Conservation (phyloP, 2,329 filamentous ascomycete species). For the Tolypocladium inflatum region DNA sequence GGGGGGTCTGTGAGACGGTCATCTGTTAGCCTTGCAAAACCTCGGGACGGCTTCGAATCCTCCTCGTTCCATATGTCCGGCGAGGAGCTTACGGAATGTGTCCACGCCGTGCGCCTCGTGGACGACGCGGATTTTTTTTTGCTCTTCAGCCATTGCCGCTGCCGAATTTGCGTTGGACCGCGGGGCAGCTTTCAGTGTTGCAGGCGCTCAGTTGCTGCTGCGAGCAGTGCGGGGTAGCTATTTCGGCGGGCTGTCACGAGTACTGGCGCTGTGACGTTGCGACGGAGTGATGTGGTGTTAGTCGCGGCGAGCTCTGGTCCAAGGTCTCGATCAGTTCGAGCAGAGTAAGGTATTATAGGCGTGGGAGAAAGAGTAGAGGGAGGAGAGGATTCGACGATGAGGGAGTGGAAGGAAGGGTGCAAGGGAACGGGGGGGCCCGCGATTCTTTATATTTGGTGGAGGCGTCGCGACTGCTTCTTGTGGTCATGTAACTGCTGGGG, state of each 20-base stretch:
- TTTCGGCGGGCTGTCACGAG: not conserved
- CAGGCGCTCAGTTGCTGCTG: not conserved
- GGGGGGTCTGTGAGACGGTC: constrained; percentile 43
- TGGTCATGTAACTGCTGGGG: not conserved
- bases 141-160: constrained; percentile 33
- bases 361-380: not conserved
- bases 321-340: not conserved
- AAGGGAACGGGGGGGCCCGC: constrained; percentile 2
- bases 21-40: not conserved
- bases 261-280: constrained; percentile 1
- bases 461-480: constrained; percentile 2
- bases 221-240: constrained; percentile 6
- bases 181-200: not conserved
- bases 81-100: constrained; percentile 52
- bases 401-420: not conserved
- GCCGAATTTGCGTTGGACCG: not conserved
- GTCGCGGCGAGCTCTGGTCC: not conserved
- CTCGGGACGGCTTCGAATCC: not conserved
- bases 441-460: constrained; percentile 7
- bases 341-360: not conserved
- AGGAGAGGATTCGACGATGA: not conserved
- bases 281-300: not conserved
- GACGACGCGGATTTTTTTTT: constrained; percentile 51
- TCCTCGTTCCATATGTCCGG: not conserved
- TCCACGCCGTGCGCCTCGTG: constrained; percentile 68